These are phyloP conservation scores for Erythrophleum fordii DNA, from an alignment of 306 rosid genomes.

Conservation along the genomic window DNA sequence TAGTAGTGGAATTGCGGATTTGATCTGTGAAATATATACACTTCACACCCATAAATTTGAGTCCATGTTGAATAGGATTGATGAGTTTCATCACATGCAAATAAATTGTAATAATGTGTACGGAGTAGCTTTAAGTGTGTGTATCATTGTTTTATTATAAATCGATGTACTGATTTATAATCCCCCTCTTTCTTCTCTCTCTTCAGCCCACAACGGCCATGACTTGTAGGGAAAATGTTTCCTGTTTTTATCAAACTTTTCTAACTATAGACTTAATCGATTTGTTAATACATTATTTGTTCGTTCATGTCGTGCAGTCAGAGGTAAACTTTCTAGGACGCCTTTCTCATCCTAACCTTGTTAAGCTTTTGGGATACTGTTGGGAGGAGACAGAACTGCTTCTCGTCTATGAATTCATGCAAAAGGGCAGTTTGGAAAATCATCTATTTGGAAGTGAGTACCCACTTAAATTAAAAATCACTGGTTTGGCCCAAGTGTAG, in stretches of 20 bases:
- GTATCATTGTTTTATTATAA: no score
- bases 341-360: conserved; percentile 91
- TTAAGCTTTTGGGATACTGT: conserved; percentile 85
- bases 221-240: not conserved
- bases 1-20: no score
- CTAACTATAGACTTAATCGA: not conserved
- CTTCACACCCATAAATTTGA: no score
- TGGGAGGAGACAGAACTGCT: conserved; percentile 82
- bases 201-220: not conserved
- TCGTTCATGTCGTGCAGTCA: conserved; percentile 62
- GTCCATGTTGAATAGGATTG: no score
- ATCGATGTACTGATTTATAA: no score
- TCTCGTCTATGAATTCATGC: conserved; percentile 93
- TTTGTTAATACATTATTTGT: conserved; percentile 25
- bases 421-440: conserved; percentile 87
- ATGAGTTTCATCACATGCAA: no score
- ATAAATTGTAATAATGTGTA: no score
- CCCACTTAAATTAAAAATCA: conserved; percentile 6
- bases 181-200: not conserved
- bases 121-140: no score
- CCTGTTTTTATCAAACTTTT: conserved; percentile 10
- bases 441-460: conserved; percentile 95
- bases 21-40: no score
- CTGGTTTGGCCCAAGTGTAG: not conserved
- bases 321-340: conserved; percentile 89